phyloP scores from a whole-genome alignment of 1,139 yeast species.

The Chernovozyma sophiae-reginae region DNA sequence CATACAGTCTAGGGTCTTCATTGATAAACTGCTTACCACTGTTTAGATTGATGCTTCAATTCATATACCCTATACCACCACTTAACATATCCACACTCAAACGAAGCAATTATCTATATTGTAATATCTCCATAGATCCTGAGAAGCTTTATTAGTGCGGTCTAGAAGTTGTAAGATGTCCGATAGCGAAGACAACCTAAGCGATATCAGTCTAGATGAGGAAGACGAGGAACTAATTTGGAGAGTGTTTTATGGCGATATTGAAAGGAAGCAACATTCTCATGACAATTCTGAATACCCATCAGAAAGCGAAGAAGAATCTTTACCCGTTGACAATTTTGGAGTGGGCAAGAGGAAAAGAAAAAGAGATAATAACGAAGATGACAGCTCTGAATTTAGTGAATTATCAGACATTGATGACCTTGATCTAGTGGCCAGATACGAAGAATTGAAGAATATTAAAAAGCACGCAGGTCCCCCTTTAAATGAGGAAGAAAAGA shows the following conservation, averaged over 20 bases:
- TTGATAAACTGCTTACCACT: too few relatives aligned
- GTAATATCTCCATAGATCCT: too few relatives aligned
- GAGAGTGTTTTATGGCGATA: slow-evolving; percentile 37
- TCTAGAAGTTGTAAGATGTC: slow-evolving; percentile 1
- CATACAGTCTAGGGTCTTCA: too few relatives aligned
- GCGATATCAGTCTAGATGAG: slow-evolving; percentile 44
- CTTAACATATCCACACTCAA: too few relatives aligned
- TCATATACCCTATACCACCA: too few relatives aligned
- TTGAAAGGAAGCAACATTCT: slow-evolving; percentile 13
- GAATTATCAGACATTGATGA: slow-evolving; percentile 38
- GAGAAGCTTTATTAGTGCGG: too few relatives aligned
- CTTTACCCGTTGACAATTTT: background rate
- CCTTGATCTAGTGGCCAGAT: slow-evolving; percentile 29
- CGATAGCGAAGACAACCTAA: slow-evolving; percentile 18
- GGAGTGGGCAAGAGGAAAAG: background rate
- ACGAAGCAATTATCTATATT: too few relatives aligned
- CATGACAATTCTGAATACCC: slow-evolving; percentile 3
- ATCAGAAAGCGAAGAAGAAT: slow-evolving; percentile 17
- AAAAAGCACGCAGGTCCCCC: background rate
- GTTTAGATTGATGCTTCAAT: too few relatives aligned
- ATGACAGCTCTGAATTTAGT: slow-evolving; percentile 16
- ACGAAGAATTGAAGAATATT: slow-evolving; percentile 17
- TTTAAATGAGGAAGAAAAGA: slow-evolving; percentile 47
- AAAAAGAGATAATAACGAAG: slow-evolving; percentile 9
- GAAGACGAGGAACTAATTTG: slow-evolving; percentile 47